These are phyloP conservation scores for Fusarium haematococcum DNA, from an alignment of 2,329 filamentous ascomycete genomes.

Conservation along the genomic window DNA sequence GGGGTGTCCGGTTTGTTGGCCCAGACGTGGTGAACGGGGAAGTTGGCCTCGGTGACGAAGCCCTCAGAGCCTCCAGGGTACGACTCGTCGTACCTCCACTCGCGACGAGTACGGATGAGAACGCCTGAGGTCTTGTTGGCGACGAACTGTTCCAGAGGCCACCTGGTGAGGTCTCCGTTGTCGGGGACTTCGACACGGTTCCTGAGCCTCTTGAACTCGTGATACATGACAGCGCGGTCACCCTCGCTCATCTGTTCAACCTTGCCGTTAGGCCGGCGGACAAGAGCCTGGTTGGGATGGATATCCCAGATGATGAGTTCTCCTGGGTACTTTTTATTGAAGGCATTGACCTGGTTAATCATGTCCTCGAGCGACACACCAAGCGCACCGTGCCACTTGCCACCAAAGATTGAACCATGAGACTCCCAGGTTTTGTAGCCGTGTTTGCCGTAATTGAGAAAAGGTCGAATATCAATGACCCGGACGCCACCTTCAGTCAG, in stretches of 20 bases:
- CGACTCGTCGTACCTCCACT: slow-evolving; percentile 28
- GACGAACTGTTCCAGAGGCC: slow-evolving; percentile 44
- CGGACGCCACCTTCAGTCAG: slow-evolving; percentile 45
- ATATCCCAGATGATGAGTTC: slow-evolving; percentile 51
- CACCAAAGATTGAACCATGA: slow-evolving; percentile 32
- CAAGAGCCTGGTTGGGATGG: slow-evolving; percentile 12
- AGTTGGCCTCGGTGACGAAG: slow-evolving; percentile 41
- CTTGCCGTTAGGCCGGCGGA: not conserved
- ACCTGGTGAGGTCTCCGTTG: slow-evolving; percentile 40
- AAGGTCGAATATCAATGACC: slow-evolving; percentile 47
- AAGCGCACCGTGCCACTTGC: slow-evolving; percentile 39
- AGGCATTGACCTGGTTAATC: slow-evolving; percentile 45
- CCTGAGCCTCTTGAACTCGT: slow-evolving; percentile 37
- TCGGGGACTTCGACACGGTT: slow-evolving; percentile 37
- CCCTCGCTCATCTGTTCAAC: not conserved
- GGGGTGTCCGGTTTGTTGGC: slow-evolving; percentile 25
- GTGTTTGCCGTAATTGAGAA: not conserved
- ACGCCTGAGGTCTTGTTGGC: slow-evolving; percentile 40
- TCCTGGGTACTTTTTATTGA: slow-evolving; percentile 45
- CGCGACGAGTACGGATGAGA: slow-evolving; percentile 43
- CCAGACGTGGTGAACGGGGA: slow-evolving; percentile 44
- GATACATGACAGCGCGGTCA: slow-evolving; percentile 31
- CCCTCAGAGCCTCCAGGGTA: slow-evolving; percentile 45
- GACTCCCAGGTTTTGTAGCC: slow-evolving; percentile 26
- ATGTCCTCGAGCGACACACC: slow-evolving; percentile 45